Evolutionary conservation across 2,329 filamentous ascomycete genomes (phyloP).

Genomic region (Coleophoma eucalyptorum): DNA sequence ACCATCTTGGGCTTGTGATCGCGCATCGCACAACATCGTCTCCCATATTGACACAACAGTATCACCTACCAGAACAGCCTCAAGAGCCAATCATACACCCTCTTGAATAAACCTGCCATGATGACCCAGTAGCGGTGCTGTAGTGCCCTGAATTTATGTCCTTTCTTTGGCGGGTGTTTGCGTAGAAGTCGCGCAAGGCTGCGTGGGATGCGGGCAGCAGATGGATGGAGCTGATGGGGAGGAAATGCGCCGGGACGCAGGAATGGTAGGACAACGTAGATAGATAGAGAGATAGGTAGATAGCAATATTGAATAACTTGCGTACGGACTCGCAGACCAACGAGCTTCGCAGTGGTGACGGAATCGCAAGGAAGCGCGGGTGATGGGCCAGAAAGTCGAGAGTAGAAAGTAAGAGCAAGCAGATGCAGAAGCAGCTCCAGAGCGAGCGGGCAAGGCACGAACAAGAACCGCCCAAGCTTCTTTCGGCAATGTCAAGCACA

Average conservation of each 20-base stretch:
- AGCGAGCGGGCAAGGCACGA: background rate
- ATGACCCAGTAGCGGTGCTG: conserved; percentile 45
- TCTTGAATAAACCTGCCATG: conserved; percentile 91
- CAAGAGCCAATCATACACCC: conserved; percentile 97
- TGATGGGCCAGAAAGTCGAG: conserved; percentile 9
- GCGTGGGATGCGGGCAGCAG: conserved; percentile 5
- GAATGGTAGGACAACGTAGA: background rate
- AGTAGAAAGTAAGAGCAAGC: background rate
- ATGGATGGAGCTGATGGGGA: background rate
- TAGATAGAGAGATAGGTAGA: conserved; percentile 5
- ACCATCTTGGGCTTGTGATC: conserved; percentile 3
- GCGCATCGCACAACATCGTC: conserved; percentile 9
- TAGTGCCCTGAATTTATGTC: too few relatives aligned
- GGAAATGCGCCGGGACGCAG: too few relatives aligned
- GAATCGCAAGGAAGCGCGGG: conserved; percentile 19
- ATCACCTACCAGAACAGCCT: conserved; percentile 87
- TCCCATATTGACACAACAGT: conserved; percentile 7
- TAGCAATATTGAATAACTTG: conserved; percentile 4
- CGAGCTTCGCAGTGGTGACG: conserved; percentile 4
- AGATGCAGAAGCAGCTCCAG: background rate
- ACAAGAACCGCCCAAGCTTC: background rate
- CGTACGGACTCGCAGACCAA: too few relatives aligned
- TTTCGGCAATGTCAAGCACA: background rate
- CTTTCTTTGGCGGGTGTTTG: conserved; percentile 7
- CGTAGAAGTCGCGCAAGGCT: conserved; percentile 22